Conservation (phyloP, 2,329 filamentous ascomycete species). For the Pseudogymnoascus sp. region DNA sequence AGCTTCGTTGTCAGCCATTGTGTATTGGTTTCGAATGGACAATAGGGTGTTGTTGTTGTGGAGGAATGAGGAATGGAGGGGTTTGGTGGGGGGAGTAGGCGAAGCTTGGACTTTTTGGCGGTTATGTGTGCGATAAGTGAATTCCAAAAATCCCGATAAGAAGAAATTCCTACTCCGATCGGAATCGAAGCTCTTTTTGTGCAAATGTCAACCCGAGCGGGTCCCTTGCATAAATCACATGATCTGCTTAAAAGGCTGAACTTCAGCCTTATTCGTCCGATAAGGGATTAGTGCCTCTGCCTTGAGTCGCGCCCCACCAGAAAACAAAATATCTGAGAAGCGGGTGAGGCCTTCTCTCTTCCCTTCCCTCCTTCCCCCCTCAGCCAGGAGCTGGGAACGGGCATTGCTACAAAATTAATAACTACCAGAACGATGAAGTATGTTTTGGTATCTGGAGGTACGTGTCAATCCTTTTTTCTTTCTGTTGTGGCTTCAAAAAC, state of each 20-base stretch:
- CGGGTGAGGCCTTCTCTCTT: background rate
- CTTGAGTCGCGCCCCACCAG: slow-evolving; percentile 9
- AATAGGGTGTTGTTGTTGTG: background rate
- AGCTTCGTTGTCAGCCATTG: slow-evolving; percentile 5
- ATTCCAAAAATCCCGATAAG: slow-evolving; percentile 4
- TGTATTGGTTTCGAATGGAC: slow-evolving; percentile 5
- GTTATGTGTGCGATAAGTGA: slow-evolving; percentile 7
- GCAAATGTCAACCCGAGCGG: background rate
- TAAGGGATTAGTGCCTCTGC: slow-evolving; percentile 9
- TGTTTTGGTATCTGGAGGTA: slow-evolving; percentile 72
- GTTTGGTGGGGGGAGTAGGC: slow-evolving; percentile 8
- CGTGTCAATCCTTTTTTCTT: background rate
- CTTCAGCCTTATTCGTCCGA: background rate
- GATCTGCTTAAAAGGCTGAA: background rate
- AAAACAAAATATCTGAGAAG: slow-evolving; percentile 10
- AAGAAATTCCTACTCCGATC: slow-evolving; percentile 7
- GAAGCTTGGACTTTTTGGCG: slow-evolving; percentile 6
- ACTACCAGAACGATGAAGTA: slow-evolving; percentile 60
- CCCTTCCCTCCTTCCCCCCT: background rate
- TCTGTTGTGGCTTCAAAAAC: background rate
- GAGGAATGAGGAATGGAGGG: slow-evolving; percentile 1
- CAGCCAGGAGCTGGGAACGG: slow-evolving; percentile 2
- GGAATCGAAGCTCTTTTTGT: slow-evolving; percentile 1
- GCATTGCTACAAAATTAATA: slow-evolving; percentile 6
- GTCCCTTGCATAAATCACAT: slow-evolving; percentile 8